These are phyloP conservation scores for Cercospora berteroae DNA, from an alignment of 2,329 filamentous ascomycete species.

Conservation along the genomic window DNA sequence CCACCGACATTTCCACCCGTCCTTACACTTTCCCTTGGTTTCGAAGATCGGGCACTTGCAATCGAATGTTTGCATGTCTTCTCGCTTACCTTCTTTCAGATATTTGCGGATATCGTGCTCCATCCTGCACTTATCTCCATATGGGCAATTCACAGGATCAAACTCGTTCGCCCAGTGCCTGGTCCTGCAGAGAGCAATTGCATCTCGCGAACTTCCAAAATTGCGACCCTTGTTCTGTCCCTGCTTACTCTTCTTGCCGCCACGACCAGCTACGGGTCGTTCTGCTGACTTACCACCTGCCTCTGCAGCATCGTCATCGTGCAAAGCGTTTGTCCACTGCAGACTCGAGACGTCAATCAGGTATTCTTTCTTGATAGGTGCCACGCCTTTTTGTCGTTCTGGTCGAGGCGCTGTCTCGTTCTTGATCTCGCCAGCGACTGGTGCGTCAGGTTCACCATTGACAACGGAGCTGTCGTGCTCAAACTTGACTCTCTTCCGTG, in stretches of 20 bases:
- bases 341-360: conserved; percentile 35
- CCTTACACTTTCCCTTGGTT: conserved; percentile 69
- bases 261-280: conserved; percentile 28
- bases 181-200: conserved; percentile 73
- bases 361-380: conserved; percentile 72
- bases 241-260: conserved; percentile 54
- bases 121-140: conserved; percentile 75
- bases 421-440: not conserved
- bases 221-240: conserved; percentile 82
- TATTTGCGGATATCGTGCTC: conserved; percentile 86
- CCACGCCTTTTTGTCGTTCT: conserved; percentile 56
- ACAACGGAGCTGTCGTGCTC: conserved; percentile 26
- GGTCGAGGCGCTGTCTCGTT: conserved; percentile 1
- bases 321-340: conserved; percentile 14
- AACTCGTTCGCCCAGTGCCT: conserved; percentile 73
- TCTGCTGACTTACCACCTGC: conserved; percentile 47
- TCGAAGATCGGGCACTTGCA: conserved; percentile 82
- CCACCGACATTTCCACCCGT: conserved; percentile 94
- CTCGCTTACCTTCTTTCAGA: conserved; percentile 74
- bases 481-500: conserved; percentile 42
- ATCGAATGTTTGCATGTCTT: conserved; percentile 72
- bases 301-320: conserved; percentile 48
- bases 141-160: conserved; percentile 71
- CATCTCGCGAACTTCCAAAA: conserved; percentile 78
- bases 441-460: conserved; percentile 11